These are phyloP conservation scores for Cryptosporidium muris DNA, from an alignment of 169 alveolate genomes.

Conservation along the genomic window DNA sequence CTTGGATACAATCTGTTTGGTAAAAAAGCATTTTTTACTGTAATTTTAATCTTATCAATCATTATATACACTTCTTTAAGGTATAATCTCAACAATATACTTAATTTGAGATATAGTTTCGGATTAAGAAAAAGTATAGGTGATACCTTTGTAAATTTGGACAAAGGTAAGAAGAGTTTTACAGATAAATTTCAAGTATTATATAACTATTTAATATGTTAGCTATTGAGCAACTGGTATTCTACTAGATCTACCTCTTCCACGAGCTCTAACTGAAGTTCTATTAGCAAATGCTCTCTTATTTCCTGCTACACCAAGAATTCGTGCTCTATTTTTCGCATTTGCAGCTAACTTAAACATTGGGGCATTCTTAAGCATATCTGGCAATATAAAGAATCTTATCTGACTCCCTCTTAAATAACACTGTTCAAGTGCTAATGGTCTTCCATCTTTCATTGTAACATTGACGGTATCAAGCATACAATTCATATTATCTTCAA, in stretches of 20 bases:
- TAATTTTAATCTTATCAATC: not conserved
- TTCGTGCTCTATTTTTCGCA: conserved; percentile 77
- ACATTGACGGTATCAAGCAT: conserved; percentile 95
- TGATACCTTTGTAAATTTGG: not conserved
- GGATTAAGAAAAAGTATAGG: not conserved
- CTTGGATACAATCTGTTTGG: not conserved
- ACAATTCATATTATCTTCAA: conserved; percentile 97
- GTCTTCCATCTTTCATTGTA: conserved; percentile 96
- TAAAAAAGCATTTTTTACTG: not conserved
- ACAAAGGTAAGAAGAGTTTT: too few species aligned
- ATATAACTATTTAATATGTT: too few species aligned
- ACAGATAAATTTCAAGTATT: too few species aligned
- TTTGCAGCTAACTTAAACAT: conserved; percentile 91
- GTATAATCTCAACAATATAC: not conserved
- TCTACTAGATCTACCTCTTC: conserved; percentile 56
- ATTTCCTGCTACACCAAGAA: conserved; percentile 81
- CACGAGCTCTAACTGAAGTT: conserved; percentile 69
- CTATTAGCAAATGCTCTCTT: conserved; percentile 80
- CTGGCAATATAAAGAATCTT: conserved; percentile 96
- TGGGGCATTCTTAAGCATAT: conserved; percentile 98
- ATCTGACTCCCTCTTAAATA: conserved; percentile 94
- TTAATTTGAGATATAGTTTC: not conserved
- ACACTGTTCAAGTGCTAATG: conserved; percentile 87
- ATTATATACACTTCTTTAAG: not conserved
- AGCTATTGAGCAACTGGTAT: not conserved